Evolutionary conservation across 2,329 filamentous ascomycete genomes (phyloP), one percentile per base, ranked within the genome.

Genomic region (Polychaeton citri): DNA sequence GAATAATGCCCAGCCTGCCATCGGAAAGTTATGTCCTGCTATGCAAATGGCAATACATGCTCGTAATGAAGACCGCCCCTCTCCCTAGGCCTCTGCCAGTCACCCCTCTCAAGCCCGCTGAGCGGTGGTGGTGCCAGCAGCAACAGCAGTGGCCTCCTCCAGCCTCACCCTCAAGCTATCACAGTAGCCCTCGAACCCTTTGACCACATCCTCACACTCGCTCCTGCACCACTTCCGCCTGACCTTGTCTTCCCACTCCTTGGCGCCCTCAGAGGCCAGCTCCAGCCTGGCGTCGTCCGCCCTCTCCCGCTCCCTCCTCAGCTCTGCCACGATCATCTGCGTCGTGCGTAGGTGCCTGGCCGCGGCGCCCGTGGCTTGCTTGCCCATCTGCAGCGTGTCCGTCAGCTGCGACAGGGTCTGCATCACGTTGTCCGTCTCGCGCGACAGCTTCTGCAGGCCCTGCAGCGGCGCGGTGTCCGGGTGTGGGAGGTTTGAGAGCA

Each of bases 311-410:
- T 96, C 90, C 39, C 75, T 74, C 44, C 79, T 74, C 65, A 95
- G 79, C 49, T 95, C 88, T 2, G 78, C 74, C 2, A 96, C 79
- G 41, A 93, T 74, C 54, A 93, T 87, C 48, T 80, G 82, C 5
- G 84, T 86, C 21, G 76, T 82, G 47, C 81, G 79, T 35, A 98
- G 64, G 31, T 85, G 74, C 37, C 90, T 70, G 2, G 80, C 78
- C 2, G 88, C 90, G 7, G 81, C 80, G 3, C 77, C 81, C 0
- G 84, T 90, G 1, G 83, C 81, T 59, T 96, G 88, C 9, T 85
- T 78, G 20, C 81, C 86, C 79, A 96, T 94, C 59, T 96, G 88
- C 21, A 98, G 68, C 3, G 84, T 87, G 56, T 98, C 90, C 5
- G 83, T 85, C 4, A 98, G 68, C 46, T 85, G 81, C 48, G 84